Conservation (phyloP, 1,284 basidiomycete species). For the Xerocomus cyaneibrunnescens region DNA sequence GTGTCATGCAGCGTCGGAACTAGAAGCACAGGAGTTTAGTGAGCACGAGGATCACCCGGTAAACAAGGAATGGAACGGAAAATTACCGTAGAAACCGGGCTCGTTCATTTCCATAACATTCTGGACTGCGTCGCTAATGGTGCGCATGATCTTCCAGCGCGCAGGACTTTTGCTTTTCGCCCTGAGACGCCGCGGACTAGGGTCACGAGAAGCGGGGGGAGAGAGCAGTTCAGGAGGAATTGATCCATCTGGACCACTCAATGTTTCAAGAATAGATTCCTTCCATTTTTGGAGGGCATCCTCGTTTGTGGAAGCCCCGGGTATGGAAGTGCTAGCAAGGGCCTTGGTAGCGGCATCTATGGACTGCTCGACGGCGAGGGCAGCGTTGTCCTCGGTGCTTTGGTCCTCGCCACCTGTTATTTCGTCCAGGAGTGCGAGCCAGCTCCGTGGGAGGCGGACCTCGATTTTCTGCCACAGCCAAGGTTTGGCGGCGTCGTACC, state of each 20-base stretch:
- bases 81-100: conserved; percentile 63
- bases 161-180: conserved; percentile 76
- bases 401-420: conserved; percentile 67
- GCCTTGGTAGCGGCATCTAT: conserved; percentile 62
- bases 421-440: conserved; percentile 76
- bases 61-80: conserved; percentile 1
- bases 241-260: conserved; percentile 59
- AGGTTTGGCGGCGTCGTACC: conserved; percentile 75
- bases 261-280: conserved; percentile 57
- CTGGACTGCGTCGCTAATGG: conserved; percentile 72
- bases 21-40: conserved; percentile 30
- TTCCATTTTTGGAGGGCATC: conserved; percentile 53
- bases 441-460: conserved; percentile 72
- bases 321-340: conserved; percentile 41
- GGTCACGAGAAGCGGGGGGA: conserved; percentile 74
- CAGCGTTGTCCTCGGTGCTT: conserved; percentile 50
- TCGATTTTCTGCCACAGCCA: conserved; percentile 81
- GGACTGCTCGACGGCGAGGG: conserved; percentile 59
- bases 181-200: conserved; percentile 70
- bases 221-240: conserved; percentile 73
- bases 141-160: conserved; percentile 75
- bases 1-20: conserved; percentile 73
- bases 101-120: conserved; percentile 59
- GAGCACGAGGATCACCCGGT: conserved; percentile 3
- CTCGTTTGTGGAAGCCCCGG: conserved; percentile 35